phyloP scores from a whole-genome alignment of 768 basidiomycete species.

The Pisolithus albus region DNA sequence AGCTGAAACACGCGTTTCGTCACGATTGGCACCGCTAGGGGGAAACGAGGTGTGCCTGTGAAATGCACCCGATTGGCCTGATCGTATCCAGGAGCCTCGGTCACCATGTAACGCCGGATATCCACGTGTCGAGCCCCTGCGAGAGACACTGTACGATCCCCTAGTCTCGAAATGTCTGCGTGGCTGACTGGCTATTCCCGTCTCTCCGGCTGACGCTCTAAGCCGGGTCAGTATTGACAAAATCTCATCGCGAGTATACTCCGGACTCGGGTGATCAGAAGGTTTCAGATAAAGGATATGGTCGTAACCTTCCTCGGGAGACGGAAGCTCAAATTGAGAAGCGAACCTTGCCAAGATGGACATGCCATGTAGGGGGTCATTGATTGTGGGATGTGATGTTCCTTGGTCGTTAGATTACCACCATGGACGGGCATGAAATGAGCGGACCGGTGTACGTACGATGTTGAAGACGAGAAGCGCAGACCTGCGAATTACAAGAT shows the following conservation, averaged over 20 bases:
- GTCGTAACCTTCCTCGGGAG: slow-evolving; percentile 57
- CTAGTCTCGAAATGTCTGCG: slow-evolving; percentile 5
- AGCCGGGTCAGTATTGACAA: slow-evolving; percentile 46
- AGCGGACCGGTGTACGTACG: slow-evolving; percentile 38
- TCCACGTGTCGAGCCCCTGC: slow-evolving; percentile 15
- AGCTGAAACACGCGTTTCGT: slow-evolving; percentile 8
- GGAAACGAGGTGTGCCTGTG: background rate
- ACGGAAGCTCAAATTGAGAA: slow-evolving; percentile 51
- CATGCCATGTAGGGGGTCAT: slow-evolving; percentile 48
- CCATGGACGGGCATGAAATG: slow-evolving; percentile 5
- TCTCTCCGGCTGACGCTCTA: slow-evolving; percentile 22
- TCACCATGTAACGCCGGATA: slow-evolving; percentile 10
- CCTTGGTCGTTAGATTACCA: slow-evolving; percentile 37
- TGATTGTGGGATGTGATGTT: slow-evolving; percentile 71
- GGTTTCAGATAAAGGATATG: slow-evolving; percentile 39
- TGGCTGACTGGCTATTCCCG: slow-evolving; percentile 7
- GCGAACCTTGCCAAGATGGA: slow-evolving; percentile 60
- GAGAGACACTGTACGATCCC: slow-evolving; percentile 4
- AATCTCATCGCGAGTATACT: slow-evolving; percentile 48
- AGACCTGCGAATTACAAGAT: slow-evolving; percentile 39
- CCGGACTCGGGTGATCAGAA: slow-evolving; percentile 32
- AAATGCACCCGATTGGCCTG: background rate
- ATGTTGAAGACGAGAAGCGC: slow-evolving; percentile 50
- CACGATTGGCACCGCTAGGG: background rate
- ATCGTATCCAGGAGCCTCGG: slow-evolving; percentile 9